A percentile compares a stretch with the other conserved stretches of the same genome.
phyloP scores from a whole-genome alignment of 257 asterid genomes.

The Solanum appendiculatum region DNA sequence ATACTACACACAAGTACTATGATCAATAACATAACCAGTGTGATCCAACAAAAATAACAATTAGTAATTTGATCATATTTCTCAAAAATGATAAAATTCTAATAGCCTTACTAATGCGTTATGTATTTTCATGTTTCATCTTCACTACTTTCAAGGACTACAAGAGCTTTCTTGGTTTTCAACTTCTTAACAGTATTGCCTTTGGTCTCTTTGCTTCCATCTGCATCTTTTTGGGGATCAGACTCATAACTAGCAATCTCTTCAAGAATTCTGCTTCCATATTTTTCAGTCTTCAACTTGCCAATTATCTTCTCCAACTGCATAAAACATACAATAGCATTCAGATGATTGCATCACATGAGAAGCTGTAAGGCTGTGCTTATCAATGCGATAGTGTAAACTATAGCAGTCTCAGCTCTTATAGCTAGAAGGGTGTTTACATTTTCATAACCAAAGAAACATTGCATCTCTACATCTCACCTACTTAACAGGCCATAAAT shows the following conservation, averaged over 20 bases:
- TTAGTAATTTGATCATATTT: neutral
- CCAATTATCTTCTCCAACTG: slow-evolving; percentile 91
- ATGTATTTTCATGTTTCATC: slow-evolving; percentile 44
- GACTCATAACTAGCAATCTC: slow-evolving; percentile 35
- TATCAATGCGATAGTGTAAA: neutral
- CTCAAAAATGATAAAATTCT: neutral
- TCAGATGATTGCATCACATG: neutral
- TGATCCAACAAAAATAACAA: neutral
- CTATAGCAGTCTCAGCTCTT: neutral
- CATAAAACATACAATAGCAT: neutral
- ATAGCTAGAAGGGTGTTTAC: neutral
- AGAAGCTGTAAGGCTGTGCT: neutral
- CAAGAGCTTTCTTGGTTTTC: slow-evolving; percentile 33
- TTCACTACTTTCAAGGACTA: slow-evolving; percentile 68
- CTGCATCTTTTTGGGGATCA: slow-evolving; percentile 22
- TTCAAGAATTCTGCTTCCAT: slow-evolving; percentile 57
- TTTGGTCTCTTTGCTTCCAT: slow-evolving; percentile 8
- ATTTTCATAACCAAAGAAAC: neutral
- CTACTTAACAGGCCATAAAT: neutral
- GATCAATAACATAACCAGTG: neutral
- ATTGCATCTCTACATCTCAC: neutral
- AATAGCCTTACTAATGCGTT: neutral
- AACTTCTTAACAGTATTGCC: slow-evolving; percentile 37
- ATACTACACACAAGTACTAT: neutral
- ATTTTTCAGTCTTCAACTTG: slow-evolving; percentile 72